A percentile compares a stretch with the other conserved stretches of the same genome.
Conservation (phyloP, 108 stramenopile species). For the Craspedostauros australis region DNA sequence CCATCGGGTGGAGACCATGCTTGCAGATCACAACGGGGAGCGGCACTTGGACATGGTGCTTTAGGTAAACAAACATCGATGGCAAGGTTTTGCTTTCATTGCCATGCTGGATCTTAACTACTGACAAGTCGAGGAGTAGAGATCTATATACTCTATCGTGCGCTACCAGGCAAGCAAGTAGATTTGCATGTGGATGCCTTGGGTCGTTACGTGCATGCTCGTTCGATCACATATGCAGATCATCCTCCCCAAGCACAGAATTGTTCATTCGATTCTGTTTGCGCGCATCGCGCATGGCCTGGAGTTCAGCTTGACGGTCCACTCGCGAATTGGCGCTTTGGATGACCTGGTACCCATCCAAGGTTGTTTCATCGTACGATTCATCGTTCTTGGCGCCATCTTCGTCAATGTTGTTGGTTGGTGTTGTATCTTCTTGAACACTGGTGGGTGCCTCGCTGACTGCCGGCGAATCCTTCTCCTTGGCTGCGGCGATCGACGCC, state of each 20-base stretch:
- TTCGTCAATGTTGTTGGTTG: slow-evolving; percentile 1
- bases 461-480: background rate
- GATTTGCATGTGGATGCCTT: no score
- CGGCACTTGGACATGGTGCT: no score
- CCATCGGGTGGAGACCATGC: slow-evolving; percentile 9
- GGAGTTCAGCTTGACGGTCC: slow-evolving; percentile 55
- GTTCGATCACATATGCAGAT: no score
- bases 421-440: background rate
- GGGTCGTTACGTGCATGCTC: no score
- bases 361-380: slow-evolving; percentile 50
- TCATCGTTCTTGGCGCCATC: background rate
- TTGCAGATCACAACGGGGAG: no score
- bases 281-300: slow-evolving; percentile 58
- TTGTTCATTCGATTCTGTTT: slow-evolving; percentile 55
- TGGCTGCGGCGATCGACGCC: slow-evolving; percentile 8
- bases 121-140: no score
- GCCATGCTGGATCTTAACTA: no score
- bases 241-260: no score
- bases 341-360: slow-evolving; percentile 75
- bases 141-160: no score
- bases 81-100: no score
- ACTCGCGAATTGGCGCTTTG: slow-evolving; percentile 42
- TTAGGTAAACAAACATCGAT: no score
- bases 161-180: no score
- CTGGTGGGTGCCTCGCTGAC: background rate